Base-by-base conservation (phyloP, 2,329 filamentous ascomycete species). In the Scleromitrula shiraiana region DNA sequence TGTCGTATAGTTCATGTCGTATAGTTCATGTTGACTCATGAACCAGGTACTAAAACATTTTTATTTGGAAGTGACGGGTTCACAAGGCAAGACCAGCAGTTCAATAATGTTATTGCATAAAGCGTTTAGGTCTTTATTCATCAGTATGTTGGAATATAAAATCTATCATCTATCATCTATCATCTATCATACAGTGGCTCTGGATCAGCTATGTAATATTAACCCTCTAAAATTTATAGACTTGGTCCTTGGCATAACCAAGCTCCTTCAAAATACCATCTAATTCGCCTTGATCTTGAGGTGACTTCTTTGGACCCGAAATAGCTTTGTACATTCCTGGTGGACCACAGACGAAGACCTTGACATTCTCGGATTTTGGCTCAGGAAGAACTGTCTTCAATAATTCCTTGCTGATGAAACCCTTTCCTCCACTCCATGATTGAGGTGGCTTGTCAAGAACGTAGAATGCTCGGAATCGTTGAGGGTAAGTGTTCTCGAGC, bases 401-500 rank as follows among this genome's bases (percentile, higher is more conserved):
- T 50, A 97, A 75, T 56, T 96, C 89, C 77, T 95, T 94, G 68
- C 70, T 86, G 65, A 98, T 84, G 73, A 74, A 83, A 54, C 93
- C 93, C 67, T 82, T 86, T 62, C 75, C 79, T 57, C 87, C 85
- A 47, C 69, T 68, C 88, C 88, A 95, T 50, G 75, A 75, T 71
- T 87, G 78, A 40, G 85, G 85, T 41, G 80, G 86, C 62, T 91
- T 87, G 73, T 95, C 88, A 30, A 98, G 77, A 44, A 90, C 78
- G 72, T 97, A 96, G 71, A 97, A 96, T 50, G 87, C 89, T 61
- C 87, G 82, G 84, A 98, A 97, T 56, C 90, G 85, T 70, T 89
- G 86, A 15, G 93, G 93, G 73, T 90, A 95, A 41, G 85, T 89
- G 76, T 96, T 95, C 75, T 97, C 93, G 50, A 98, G 78, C 53